Base-by-base conservation (phyloP, 306 rosid genomes). In the Quercus ilex region DNA sequence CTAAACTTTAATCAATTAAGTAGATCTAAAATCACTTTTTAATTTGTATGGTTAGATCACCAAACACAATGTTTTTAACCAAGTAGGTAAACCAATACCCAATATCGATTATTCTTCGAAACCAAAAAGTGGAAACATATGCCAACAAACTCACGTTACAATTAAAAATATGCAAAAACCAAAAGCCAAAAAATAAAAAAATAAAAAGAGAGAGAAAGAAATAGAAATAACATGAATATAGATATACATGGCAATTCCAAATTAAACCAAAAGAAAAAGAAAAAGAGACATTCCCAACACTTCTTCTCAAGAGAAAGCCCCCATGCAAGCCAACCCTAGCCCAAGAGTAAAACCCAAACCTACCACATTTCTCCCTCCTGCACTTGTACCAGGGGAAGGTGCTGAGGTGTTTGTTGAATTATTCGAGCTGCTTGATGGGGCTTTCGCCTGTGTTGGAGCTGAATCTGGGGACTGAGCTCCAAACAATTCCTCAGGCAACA, bases 401-500 rank as follows among this genome's bases (percentile, higher is more conserved):
- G 55, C 79, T 3, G 79, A 74, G 0, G 25, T 41, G 74, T 64
- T 77, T 1, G 67, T 5, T 23, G 7, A 35, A 0, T 46, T 7
- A 63, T 8, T 49, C 0, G 76, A 58, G 35, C 21, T 58, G 0
- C 57, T 67, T 0, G 87, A 41, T 1, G 90, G 86, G 4, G 88
- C 56, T 26, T 82, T 86, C 0, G 84, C 77, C 5, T 89, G 82
- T 4, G 90, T 13, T 2, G 92, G 86, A 79, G 97, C 83, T 0
- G 90, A 57, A 0, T 78, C 13, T 0, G 88, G 79, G 28, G 93
- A 20, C 69, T 85, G 83, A 2, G 71, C 78, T 1, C 89, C 90
- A 8, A 82, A 91, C 26, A 94, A 83, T n/a, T 79, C 89, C 21
- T 2, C 9, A 0, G 98, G 97, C 84, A 91, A 86, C 83, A 94